Percentiles rank a stretch among this genome's conserved stretches.
These are phyloP conservation scores for Pulveroboletus sp. DNA, from an alignment of 768 basidiomycete species.

Conservation along the genomic window DNA sequence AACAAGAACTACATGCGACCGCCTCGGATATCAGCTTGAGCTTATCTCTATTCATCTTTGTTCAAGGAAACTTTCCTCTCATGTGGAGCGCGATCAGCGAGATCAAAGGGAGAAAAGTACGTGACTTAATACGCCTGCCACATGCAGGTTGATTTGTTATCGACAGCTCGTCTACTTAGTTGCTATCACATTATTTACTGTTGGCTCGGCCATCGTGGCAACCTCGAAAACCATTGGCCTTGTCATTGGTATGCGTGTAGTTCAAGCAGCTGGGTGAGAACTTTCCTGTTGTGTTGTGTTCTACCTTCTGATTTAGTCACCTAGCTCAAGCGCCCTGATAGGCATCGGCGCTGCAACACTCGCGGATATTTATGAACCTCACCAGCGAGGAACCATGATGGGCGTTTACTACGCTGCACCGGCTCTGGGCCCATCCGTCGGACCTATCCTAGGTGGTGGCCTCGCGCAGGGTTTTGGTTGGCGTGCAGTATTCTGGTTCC, in stretches of 20 bases:
- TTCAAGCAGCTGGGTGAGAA: constrained; percentile 63
- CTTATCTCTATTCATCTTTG: constrained; percentile 65
- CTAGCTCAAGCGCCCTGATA: constrained; percentile 64
- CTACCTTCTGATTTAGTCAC: not conserved
- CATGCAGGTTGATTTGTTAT: not conserved
- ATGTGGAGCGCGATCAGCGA: constrained; percentile 38
- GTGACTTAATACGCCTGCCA: constrained; percentile 4
- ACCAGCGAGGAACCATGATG: constrained; percentile 73
- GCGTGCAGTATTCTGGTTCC: constrained; percentile 86
- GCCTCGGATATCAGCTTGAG: constrained; percentile 61
- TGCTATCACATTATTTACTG: constrained; percentile 48
- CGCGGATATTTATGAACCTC: constrained; percentile 75
- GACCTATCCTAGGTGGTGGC: constrained; percentile 67
- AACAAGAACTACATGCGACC: constrained; percentile 57
- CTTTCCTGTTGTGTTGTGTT: not conserved
- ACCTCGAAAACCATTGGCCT: constrained; percentile 50
- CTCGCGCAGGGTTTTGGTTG: constrained; percentile 67
- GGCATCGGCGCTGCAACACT: constrained; percentile 68
- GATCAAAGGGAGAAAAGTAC: constrained; percentile 68
- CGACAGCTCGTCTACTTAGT: constrained; percentile 51
- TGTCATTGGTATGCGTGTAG: constrained; percentile 62
- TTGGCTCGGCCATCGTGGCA: constrained; percentile 58
- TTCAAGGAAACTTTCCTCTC: constrained; percentile 53
- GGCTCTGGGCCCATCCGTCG: constrained; percentile 65
- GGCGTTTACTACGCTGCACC: constrained; percentile 81